Evolutionary conservation across 257 asterid species (phyloP), one percentile per base, ranked within the genome.

Genomic region (Petunia axillaris): DNA sequence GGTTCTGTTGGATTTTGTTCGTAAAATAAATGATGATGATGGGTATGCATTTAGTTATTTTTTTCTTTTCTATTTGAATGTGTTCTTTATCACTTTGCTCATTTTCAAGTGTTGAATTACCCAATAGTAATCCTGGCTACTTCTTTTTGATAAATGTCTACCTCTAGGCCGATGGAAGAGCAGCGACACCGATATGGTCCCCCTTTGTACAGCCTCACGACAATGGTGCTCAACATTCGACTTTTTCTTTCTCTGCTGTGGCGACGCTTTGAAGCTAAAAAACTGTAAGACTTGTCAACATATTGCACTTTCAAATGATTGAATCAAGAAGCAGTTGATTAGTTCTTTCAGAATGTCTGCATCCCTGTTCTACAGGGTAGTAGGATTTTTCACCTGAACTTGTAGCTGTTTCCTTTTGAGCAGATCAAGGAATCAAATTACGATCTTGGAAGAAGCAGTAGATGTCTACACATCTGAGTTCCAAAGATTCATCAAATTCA

Each of bases 131-230:
- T 78, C 10, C 54, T 25, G 85, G 82, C 63, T 68, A 46, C 77
- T 53, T 82, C 84, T 41, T 86, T 88, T 89, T 87, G 86, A 87
- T 74, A 58, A 59, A 70, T 68, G 78, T 84, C 86, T 80, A 64
- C 82, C 78, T 36, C 76, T 88, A 95, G 99, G 91, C 99, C 99
- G 81, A 95, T 95, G 99, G 99, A 95, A 89, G 99, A 95, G 93
- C 99, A 95, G 86, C 91, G 99, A 58, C 90, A 92, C 6, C 88
- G 98, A 80, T 95, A 95, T 88, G 99, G 99, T 64, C 98, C 99
- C 73, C 97, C 97, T 79, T 86, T 95, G 80, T 95, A 95, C 82
- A 90, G 91, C 87, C 97, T 95, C 75, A 92, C 99, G 4, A 92
- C 77, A 88, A 84, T 93, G 99, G 97, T 85, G 79, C 88, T 84